Evolutionary conservation across 495 filamentous ascomycete genomes (phyloP).

Genomic region (Penicillium robsamsonii): DNA sequence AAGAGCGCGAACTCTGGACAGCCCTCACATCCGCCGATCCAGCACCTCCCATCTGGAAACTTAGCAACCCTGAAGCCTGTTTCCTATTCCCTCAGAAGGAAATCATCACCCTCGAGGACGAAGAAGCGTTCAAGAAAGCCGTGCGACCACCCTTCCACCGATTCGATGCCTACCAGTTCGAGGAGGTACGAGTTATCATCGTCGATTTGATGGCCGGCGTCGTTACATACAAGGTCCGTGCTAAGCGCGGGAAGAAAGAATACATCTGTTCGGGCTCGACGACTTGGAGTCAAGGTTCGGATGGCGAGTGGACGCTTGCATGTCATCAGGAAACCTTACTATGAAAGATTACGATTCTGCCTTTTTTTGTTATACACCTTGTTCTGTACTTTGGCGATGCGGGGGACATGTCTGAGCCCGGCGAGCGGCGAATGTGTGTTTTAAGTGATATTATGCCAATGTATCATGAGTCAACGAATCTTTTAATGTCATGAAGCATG

Average conservation of each 20-base stretch:
- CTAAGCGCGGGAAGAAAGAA: conserved; percentile 24
- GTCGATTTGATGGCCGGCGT: conserved; percentile 47
- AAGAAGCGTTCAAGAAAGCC: conserved; percentile 25
- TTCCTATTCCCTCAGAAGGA: conserved; percentile 41
- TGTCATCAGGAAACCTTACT: conserved; percentile 41
- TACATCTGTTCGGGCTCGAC: conserved; percentile 38
- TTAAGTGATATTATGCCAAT: conserved; percentile 16
- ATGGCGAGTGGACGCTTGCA: conserved; percentile 45
- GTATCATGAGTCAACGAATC: conserved; percentile 21
- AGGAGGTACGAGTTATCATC: conserved; percentile 41
- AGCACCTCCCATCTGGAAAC: conserved; percentile 37
- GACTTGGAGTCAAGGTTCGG: conserved; percentile 46
- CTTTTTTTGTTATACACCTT: neutral
- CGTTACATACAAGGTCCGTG: conserved; percentile 39
- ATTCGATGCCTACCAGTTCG: conserved; percentile 42
- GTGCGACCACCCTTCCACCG: conserved; percentile 43
- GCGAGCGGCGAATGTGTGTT: conserved; percentile 10
- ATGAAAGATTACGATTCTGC: conserved; percentile 5
- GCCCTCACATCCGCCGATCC: conserved; percentile 46
- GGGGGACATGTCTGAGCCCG: neutral
- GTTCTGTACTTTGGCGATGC: neutral
- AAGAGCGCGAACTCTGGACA: conserved; percentile 45
- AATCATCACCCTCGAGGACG: conserved; percentile 35
- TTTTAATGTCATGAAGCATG: conserved; percentile 10
- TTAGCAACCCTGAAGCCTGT: conserved; percentile 37